Base-by-base conservation (phyloP, 2,329 filamentous ascomycete genomes). In the Ophiocordyceps sinensis region DNA sequence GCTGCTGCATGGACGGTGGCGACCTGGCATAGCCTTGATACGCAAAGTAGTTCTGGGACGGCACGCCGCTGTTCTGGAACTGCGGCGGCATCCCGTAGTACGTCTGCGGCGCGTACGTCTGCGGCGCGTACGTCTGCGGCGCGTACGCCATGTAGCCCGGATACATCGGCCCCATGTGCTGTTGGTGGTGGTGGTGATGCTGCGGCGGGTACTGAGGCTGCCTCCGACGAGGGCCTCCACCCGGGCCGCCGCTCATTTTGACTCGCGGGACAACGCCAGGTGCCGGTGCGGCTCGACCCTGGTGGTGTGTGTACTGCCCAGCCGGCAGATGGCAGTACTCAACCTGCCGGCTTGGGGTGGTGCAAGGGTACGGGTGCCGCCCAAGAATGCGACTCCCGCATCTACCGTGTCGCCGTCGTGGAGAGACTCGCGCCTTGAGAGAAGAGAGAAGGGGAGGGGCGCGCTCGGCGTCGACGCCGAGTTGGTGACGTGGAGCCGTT, bases 261-360 rank as follows among this genome's bases (percentile, higher is more conserved):
- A 54, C 56, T 48, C 52, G 57, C 40, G 50, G 46, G 46, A 55
- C 55, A 47, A 53, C 55, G 45, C 52, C 55, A 45, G 51, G 53
- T 48, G 56, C 61, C 56, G 65, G 66, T 30, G 17, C 26, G 32
- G 11, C 39, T 35, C 30, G 31, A 29, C 26, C 34, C 28, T 40
- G 28, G 37, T 37, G 40, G 55, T 66, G 70, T 65, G 75, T 70
- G 61, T 70, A 70, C 65, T 79, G 77, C 72, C 80, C 80, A 75
- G 77, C 77, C 76, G 79, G 77, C 77, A 82, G 77, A 80, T 81
- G 77, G 73, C 70, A 73, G 65, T 69, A 69, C 78, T 82, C 80
- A 85, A 85, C 79, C 73, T 84, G 75, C 75, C 77, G 76, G 74
- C 73, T 65, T 75, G 71, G 73, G 73, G 60, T 51, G 49, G 53